Base-by-base conservation (phyloP, 2,329 filamentous ascomycete genomes). In the Metarhizium album region DNA sequence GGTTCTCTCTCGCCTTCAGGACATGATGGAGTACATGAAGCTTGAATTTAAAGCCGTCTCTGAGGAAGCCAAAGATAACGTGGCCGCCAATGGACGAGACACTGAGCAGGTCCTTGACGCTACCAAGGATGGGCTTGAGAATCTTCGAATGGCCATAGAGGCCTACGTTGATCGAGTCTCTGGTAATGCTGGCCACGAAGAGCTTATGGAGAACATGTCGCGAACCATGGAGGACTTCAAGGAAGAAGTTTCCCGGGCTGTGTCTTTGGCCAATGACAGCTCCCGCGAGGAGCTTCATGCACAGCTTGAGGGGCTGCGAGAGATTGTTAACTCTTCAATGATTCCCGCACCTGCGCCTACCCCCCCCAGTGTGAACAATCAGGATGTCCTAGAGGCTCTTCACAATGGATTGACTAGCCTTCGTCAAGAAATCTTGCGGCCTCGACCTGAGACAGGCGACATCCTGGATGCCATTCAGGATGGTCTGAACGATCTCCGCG, bases 381-480 rank as follows among this genome's bases (percentile, higher is more conserved):
- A 86, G 35, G 86, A 90, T 47, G 76, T 91, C 24, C 74, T 94
- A 1, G 79, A 86, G 54, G 80, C 82, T 9, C 70, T 91, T 2
- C 82, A 79, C 29, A 80, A 78, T 43, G 88, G 90, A 2, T 75
- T 96, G 37, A 86, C 87, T 53, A 79, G 78, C 42, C 75, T 96
- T 33, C 80, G 88, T 4, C 75, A 79, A 16, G 90, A 96, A 57
- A 78, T 95, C 47, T 84, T 84, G 7, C 72, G 78, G 14, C 78
- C 78, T 2, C 73, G 79, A 43, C 72, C 76, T 16, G 88, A 90
- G 56, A 91, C 89, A 0, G 86, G 89, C 48, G 90, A 96, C 61
- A 87, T 95, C 11, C 74, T 97, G 1, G 89, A 95, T 62, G 87
- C 90, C 1, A 74, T 97, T 49, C 90, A 94, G 53, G 90, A 96